Evolutionary conservation across 805 yeast species (phyloP), one percentile per base, ranked within the genome.

Genomic region (Candida patagonica): DNA sequence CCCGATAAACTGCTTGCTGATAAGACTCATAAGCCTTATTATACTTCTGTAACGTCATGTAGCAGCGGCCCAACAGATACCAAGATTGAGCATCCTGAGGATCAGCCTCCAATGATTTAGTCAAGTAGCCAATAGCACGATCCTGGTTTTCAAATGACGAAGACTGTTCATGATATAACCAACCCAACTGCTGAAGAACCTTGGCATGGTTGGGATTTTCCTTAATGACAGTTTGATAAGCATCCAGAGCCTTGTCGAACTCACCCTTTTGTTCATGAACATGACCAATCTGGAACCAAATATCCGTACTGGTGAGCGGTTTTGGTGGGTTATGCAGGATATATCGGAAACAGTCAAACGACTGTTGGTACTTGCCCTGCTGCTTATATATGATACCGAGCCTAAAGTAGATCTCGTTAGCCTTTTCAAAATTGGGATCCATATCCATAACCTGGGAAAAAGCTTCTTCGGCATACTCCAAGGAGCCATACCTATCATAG

Each of bases 381-480:
- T 88, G 94, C 65, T 92, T 92, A 67, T 92, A 92, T 38, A 92
- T 89, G 59, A 92, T 88, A 9, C 98, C 98, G 52, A 92, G 71
- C 44, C 98, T 71, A 74, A 92, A 92, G 60, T 92, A 92, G 49
- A 92, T 94, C 59, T 92, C 98, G 55, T 85, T 83, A 20, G 95
- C 89, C 65, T 92, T 92, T 54, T 92, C 97, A 53, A 92, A 89
- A 57, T 85, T 79, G 35, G 96, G 95, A 62, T 92, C 97, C 69
- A 92, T 75, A 59, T 88, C 96, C 59, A 92, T 68, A 9, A 92
- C 98, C 52, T 95, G 78, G 30, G 94, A 94, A 65, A 92, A 89
- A 3, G 98, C 97, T 62, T 92, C 98, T 61, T 92, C 98, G 3
- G 98, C 98, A 55, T 89, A 92, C 63, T 89, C 97, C 48, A 89